Evolutionary conservation across 1,139 yeast species (phyloP).

Genomic region (Blastobotrys illinoisensis): DNA sequence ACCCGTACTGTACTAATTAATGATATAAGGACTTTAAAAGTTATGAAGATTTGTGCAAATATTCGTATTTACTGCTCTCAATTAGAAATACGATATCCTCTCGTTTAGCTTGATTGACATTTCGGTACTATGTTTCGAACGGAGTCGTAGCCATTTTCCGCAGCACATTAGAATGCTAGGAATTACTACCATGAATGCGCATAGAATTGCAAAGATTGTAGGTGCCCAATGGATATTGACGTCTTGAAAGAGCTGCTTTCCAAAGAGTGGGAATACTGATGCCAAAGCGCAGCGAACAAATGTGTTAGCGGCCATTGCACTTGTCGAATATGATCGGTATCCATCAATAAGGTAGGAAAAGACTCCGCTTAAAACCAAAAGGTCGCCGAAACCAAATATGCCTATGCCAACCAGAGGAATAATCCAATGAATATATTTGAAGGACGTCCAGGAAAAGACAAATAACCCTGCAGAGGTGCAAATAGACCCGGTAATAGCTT

Average conservation of each 20-base stretch:
- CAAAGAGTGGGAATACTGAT: slow-evolving; percentile 65
- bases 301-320: slow-evolving; percentile 64
- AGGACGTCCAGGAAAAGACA: slow-evolving; percentile 64
- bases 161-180: slow-evolving; percentile 14
- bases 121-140: slow-evolving; percentile 43
- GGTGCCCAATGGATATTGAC: slow-evolving; percentile 59
- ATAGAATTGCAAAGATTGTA: slow-evolving; percentile 40
- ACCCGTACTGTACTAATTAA: neutral
- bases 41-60: too few relatives aligned
- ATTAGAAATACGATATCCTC: neutral
- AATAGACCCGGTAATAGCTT: slow-evolving; percentile 40
- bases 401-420: slow-evolving; percentile 64
- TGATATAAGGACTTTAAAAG: too few relatives aligned
- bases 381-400: slow-evolving; percentile 53
- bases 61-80: too few relatives aligned
- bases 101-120: neutral
- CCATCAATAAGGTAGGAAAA: slow-evolving; percentile 51
- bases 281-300: slow-evolving; percentile 55
- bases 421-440: slow-evolving; percentile 71
- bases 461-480: slow-evolving; percentile 53
- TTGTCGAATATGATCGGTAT: slow-evolving; percentile 50
- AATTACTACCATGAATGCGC: slow-evolving; percentile 17
- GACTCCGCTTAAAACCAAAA: slow-evolving; percentile 44
- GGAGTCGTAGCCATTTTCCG: slow-evolving; percentile 3
- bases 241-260: slow-evolving; percentile 47